Percentiles rank a stretch among this genome's conserved stretches.
These are phyloP conservation scores for Glutinoglossum americanum DNA, from an alignment of 495 filamentous ascomycete genomes.

Conservation along the genomic window DNA sequence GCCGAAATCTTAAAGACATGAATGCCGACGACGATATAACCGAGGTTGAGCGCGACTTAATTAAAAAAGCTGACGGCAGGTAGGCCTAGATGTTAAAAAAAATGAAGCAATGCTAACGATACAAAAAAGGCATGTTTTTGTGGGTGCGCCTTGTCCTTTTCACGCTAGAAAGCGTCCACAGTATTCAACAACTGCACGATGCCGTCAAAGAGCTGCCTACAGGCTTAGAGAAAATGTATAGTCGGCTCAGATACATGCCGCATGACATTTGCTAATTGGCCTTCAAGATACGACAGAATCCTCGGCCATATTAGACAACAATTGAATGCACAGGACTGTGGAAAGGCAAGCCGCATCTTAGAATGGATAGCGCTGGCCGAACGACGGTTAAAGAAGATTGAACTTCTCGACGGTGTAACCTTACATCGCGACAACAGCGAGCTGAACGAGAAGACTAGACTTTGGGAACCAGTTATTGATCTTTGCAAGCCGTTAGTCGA, in stretches of 20 bases:
- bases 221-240: constrained; percentile 3
- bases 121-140: constrained; percentile 1
- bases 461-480: not conserved
- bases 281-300: not conserved
- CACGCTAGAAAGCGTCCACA: not conserved
- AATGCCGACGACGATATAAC: constrained; percentile 1
- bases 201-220: constrained; percentile 1
- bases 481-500: constrained; percentile 6
- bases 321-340: not conserved
- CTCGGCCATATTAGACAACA: not conserved
- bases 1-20: not conserved
- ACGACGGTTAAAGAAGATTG: not conserved
- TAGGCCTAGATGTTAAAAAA: not conserved
- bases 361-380: constrained; percentile 5
- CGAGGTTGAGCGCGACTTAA: not conserved
- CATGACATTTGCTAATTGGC: not conserved
- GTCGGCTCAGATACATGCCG: not conserved
- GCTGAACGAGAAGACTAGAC: constrained; percentile 3
- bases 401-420: not conserved
- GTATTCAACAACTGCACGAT: not conserved
- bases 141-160: constrained; percentile 1
- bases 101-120: not conserved
- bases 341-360: constrained; percentile 2
- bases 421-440: not conserved
- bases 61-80: constrained; percentile 1